Evolutionary conservation across 2,329 filamentous ascomycete genomes (phyloP), one percentile per base, ranked within the genome.

Genomic region (Tolypocladium sp.): DNA sequence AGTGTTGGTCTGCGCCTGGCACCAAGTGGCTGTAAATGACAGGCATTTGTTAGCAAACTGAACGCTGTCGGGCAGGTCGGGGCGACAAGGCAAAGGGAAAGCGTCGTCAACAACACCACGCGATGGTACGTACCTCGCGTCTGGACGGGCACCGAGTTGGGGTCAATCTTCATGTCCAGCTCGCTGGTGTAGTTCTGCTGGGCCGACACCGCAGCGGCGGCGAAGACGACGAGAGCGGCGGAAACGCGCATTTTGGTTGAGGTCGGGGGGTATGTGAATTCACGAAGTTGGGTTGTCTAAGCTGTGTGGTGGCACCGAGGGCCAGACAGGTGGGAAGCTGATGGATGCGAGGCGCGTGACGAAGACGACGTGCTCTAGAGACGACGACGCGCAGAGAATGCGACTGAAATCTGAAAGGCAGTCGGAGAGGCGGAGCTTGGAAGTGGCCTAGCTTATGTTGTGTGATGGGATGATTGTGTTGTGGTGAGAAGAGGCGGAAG

Each of bases 1-100:
- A 44, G 76, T 79, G 69, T 81, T 77, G 60, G 69, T 70, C 74
- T 85, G 73, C 49, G 74, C 80, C 57, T 66, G 68, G 70, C 82
- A 85, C 82, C 81, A 84, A 22, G 65, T 59, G 54, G 77, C 81
- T 82, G 61, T 60, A 57, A 46, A 51, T 2, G n/a, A 53, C 46
- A 60, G 37, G 38, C 27, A 56, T 25, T 30, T 52, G n/a, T 62
- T 57, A 64, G 58, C 27, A 37, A 33, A 30, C 10, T 13, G n/a
- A 51, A 37, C 20, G 20, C 20, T 3, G 27, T 52, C 22, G 30
- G 17, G 30, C 12, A 35, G 20, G 17, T 33, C 13, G 30, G 9
- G 20, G 20, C 27, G 27, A 52, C 17, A 10, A 35, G 44, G 22
- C 46, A 7, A 35, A 22, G 46, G 15, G 27, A 30, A 9, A 22